Base-by-base conservation (phyloP, 2,329 filamentous ascomycete species). In the Chrysoporthe puriensis region DNA sequence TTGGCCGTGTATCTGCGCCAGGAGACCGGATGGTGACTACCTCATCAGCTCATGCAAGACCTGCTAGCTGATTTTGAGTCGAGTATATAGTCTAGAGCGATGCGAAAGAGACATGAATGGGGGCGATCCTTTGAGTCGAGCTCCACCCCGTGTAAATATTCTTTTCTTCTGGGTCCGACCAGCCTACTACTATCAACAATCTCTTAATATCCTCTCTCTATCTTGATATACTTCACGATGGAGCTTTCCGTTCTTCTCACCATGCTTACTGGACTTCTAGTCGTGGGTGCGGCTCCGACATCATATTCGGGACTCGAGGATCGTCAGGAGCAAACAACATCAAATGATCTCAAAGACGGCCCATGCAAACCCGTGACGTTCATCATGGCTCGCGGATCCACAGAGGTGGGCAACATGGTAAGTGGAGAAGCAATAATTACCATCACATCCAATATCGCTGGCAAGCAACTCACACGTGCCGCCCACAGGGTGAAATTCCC, bases 381-480 rank as follows among this genome's bases (percentile, higher is more conserved):
- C 36, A 78, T 79, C 62, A 78, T 78, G 63, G 77, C 77, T 13
- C 75, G 77, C 16, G 77, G 74, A 0, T 77, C 77, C 0, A 76
- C 76, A 9, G 77, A 79, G 61, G 11, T 67, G 0, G 76, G 76
- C 46, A 78, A 78, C 59, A 75, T 77, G 73, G 77, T 79, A 64
- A 62, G 70, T 36, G 42, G 5, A 42, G 4, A 9, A 16, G 32
- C 36, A 56, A 16, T 43, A 26, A 26, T 26, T 26, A 9, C 5
- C 9, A 3, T 32, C 50, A 21, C 9, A 52, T 5, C 11, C 9
- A 26, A 26, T 16, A 52, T 52, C 50, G 16, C 26, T 32, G 26
- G 50, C 21, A 54, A 54, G 21, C 50, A 54, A 34, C 4, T 13
- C 4, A 40, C 9, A 46, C 57, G 42, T 1, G 8, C n/a, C 13